Base-by-base conservation (phyloP, 2,329 filamentous ascomycete genomes). In the Botrytis squamosa region DNA sequence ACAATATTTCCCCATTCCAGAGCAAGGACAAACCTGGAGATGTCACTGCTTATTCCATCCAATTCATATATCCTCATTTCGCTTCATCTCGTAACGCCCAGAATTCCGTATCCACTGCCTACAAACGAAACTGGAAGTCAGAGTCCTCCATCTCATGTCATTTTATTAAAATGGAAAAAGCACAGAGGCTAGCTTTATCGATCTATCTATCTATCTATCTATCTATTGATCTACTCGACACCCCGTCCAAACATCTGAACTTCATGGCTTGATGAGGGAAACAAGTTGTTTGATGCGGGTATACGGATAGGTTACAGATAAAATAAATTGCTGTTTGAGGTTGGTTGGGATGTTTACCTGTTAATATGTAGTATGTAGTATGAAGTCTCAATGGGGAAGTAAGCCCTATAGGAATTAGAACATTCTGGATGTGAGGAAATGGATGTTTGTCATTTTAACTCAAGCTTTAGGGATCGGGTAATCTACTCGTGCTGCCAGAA, bases 51-150 rank as follows among this genome's bases (percentile, higher is more conserved):
- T 38, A 52, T 52, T 55, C n/a, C 33, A 40, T 67, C 64, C 33
- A 67, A 38, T 46, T 67, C 20, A 18, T 67, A 18, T 55, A 55
- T 55, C 25, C 52, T 67, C 65, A 67, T 67, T 29, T 67, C 65
- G 65, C 65, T 67, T 67, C 46, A 3, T 20, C 14, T 52, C 33
- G 8, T 67, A 67, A 33, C 46, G 46, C 33, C 22, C 36, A 38
- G 29, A 18, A 29, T 57, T 18, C 7, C 14, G n/a, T 57, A 29
- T 57, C 52, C 52, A 29, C 52, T 2, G 46, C 33, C 7, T 52
- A 25, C 33, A 65, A 64, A 33, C n/a, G 16, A 46, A 65, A 33
- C 16, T 10, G 18, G 40, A 10, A 64, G 8, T 10, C 49, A 55
- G 25, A 16, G 12, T n/a, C 49, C 5, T 55, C 52, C n/a, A 57